Evolutionary conservation across 257 asterid species (phyloP).

Genomic region (Solanum virginianum): DNA sequence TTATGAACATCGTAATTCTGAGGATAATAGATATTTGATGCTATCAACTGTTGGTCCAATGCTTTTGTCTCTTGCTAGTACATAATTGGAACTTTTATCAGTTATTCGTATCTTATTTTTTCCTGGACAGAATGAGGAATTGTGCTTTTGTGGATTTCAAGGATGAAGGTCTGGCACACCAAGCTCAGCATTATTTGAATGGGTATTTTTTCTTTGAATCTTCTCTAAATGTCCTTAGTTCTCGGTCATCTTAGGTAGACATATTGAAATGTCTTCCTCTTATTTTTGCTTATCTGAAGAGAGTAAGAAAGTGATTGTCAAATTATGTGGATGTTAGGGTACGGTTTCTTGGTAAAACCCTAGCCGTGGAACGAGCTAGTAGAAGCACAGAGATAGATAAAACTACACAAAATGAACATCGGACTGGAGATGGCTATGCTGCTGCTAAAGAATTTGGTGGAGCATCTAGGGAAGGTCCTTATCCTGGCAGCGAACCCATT

Average conservation of each 20-base stretch:
- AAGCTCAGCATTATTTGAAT: conserved; percentile 71
- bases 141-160: conserved; percentile 79
- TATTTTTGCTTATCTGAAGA: not conserved
- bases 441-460: conserved; percentile 15
- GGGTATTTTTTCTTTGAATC: conserved; percentile 28
- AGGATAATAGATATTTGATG: not conserved
- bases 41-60: not conserved
- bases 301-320: conserved; percentile 1
- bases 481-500: conserved; percentile 41
- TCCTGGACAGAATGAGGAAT: conserved; percentile 42
- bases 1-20: not conserved
- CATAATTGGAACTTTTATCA: not conserved
- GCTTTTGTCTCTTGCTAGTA: not conserved
- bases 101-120: not conserved
- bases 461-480: conserved; percentile 8
- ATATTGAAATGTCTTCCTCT: not conserved
- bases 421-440: conserved; percentile 20
- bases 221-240: not conserved
- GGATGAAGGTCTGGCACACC: conserved; percentile 51
- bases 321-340: conserved; percentile 29
- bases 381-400: conserved; percentile 23
- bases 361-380: conserved; percentile 60
- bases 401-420: conserved; percentile 17
- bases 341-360: conserved; percentile 71
- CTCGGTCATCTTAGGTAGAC: not conserved